Conservation (phyloP, 345 rosid species). For the Brassica rapa region DNA sequence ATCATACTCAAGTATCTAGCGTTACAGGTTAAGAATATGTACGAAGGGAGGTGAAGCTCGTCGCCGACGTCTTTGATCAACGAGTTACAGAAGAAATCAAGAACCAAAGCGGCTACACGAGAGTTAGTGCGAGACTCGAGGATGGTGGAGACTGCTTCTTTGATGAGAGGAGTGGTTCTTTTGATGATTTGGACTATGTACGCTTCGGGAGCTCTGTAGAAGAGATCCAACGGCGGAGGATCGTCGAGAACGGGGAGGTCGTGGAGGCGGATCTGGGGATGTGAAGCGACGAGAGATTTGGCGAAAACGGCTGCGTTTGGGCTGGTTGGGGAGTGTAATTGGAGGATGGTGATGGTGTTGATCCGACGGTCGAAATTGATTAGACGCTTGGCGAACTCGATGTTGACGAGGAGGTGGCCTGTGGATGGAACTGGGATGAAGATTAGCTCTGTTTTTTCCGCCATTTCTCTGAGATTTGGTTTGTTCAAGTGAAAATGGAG, state of each 20-base stretch:
- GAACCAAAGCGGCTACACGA: constrained; percentile 44
- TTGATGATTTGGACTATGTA: constrained; percentile 26
- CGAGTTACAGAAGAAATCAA: constrained; percentile 52
- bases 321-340: constrained; percentile 3
- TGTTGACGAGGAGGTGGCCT: constrained; percentile 53
- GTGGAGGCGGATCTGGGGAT: constrained; percentile 32
- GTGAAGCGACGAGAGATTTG: constrained; percentile 38
- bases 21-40: not conserved
- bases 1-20: not conserved
- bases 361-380: constrained; percentile 41
- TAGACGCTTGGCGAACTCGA: constrained; percentile 56
- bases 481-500: not conserved
- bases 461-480: constrained; percentile 17
- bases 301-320: constrained; percentile 40
- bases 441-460: constrained; percentile 32
- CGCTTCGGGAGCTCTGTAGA: constrained; percentile 31
- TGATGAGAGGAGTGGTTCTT: constrained; percentile 14
- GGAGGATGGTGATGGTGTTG: constrained; percentile 39
- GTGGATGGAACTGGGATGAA: constrained; percentile 39
- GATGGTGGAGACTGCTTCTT: constrained; percentile 26
- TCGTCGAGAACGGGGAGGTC: constrained; percentile 27
- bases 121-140: constrained; percentile 28
- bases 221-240: constrained; percentile 35
- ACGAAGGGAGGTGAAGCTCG: not conserved
- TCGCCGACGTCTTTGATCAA: constrained; percentile 43